These are phyloP conservation scores for Pelargonium cotyledonis DNA, from an alignment of 441 rosid genomes.

Conservation along the genomic window DNA sequence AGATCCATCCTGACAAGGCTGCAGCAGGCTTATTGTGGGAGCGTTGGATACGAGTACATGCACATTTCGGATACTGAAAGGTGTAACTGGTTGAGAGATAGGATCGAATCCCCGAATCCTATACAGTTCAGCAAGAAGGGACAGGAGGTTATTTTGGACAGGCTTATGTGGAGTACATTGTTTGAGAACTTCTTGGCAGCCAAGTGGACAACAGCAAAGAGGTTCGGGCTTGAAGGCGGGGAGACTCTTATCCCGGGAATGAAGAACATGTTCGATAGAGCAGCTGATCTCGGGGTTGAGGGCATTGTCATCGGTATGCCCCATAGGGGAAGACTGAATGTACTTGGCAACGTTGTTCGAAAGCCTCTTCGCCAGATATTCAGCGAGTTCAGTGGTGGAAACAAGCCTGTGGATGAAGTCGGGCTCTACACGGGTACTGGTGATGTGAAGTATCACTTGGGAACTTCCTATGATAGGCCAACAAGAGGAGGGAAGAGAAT, in stretches of 20 bases:
- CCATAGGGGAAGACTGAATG: slow-evolving; percentile 95
- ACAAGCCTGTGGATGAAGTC: slow-evolving; percentile 24
- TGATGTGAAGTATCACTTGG: slow-evolving; percentile 29
- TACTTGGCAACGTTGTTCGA: slow-evolving; percentile 87
- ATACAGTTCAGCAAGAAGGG: neutral
- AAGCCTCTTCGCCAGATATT: slow-evolving; percentile 91
- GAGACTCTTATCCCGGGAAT: slow-evolving; percentile 15
- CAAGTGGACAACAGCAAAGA: slow-evolving; percentile 10
- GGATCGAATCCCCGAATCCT: neutral
- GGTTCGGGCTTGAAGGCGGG: slow-evolving; percentile 15
- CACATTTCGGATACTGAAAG: slow-evolving; percentile 7
- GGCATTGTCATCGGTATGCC: slow-evolving; percentile 96
- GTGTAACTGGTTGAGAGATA: slow-evolving; percentile 13
- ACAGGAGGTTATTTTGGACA: slow-evolving; percentile 5
- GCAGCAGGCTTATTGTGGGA: slow-evolving; percentile 20
- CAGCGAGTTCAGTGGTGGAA: slow-evolving; percentile 30
- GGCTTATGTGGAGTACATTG: slow-evolving; percentile 14
- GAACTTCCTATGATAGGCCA: slow-evolving; percentile 27
- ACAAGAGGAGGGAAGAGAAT: slow-evolving; percentile 26
- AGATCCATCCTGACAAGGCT: slow-evolving; percentile 23
- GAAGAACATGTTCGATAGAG: slow-evolving; percentile 11
- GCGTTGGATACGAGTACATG: slow-evolving; percentile 10
- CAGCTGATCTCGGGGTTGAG: slow-evolving; percentile 80
- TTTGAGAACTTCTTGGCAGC: slow-evolving; percentile 13
- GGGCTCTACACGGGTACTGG: slow-evolving; percentile 30